Conservation (phyloP, 106 monocot genomes). For the Phalaenopsis equestris region DNA sequence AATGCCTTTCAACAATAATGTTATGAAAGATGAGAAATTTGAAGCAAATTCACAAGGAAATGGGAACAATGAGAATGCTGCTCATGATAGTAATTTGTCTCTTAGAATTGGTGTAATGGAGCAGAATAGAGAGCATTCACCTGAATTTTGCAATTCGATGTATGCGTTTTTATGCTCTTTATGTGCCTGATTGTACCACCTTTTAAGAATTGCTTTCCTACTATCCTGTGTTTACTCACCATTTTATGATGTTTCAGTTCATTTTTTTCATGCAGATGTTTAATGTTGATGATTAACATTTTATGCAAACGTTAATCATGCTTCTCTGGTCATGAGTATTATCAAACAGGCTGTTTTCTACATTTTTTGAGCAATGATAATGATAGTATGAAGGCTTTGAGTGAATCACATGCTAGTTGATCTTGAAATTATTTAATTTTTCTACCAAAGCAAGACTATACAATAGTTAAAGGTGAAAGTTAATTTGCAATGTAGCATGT, state of each 20-base stretch:
- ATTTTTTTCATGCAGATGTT: not conserved
- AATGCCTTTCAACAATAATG: not conserved
- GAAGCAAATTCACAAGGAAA: not conserved
- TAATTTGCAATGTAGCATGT: not conserved
- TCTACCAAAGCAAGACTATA: not conserved
- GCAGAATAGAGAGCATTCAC: not conserved
- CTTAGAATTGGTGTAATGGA: not conserved
- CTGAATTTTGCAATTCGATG: not conserved
- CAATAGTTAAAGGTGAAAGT: not conserved
- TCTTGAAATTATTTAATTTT: not conserved
- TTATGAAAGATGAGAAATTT: not conserved
- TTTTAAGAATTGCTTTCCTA: not conserved
- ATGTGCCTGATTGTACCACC: not conserved
- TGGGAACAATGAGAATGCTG: slow-evolving; percentile 4
- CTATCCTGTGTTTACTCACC: not conserved
- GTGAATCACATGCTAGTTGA: not conserved
- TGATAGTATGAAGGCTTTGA: not conserved
- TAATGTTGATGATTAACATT: not conserved
- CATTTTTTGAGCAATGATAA: slow-evolving; percentile 2
- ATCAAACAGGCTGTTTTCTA: not conserved
- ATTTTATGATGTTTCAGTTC: not conserved
- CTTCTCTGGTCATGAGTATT: not conserved
- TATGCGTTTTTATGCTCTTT: not conserved
- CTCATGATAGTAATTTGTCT: not conserved
- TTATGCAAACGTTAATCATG: not conserved